phyloP scores from a whole-genome alignment of 257 asterid species.

The Nyctanthes arbortristis region DNA sequence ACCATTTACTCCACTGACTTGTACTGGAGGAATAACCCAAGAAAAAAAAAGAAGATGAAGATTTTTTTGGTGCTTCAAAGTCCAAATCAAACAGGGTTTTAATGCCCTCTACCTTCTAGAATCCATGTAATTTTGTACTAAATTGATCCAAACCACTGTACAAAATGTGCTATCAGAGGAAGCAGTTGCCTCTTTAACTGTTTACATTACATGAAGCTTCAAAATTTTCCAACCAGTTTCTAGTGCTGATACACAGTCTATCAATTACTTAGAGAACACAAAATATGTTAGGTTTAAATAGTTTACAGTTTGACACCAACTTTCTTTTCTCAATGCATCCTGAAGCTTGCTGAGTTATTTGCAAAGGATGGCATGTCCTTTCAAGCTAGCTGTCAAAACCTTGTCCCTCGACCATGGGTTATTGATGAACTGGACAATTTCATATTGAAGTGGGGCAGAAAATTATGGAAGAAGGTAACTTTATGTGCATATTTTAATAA shows the following conservation, averaged over 20 bases:
- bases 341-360: constrained; percentile 92
- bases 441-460: constrained; percentile 63
- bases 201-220: constrained; percentile 14
- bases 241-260: constrained; percentile 1
- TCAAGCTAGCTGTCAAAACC: constrained; percentile 92
- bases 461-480: constrained; percentile 74
- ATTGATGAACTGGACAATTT: constrained; percentile 88
- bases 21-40: too few relatives aligned
- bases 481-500: not conserved
- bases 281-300: constrained; percentile 6
- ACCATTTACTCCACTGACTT: too few relatives aligned
- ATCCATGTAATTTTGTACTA: too few relatives aligned
- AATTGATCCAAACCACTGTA: too few relatives aligned
- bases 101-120: too few relatives aligned
- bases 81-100: too few relatives aligned
- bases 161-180: not conserved
- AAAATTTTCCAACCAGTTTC: constrained; percentile 3
- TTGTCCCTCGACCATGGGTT: constrained; percentile 97
- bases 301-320: constrained; percentile 23
- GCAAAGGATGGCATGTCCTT: constrained; percentile 95
- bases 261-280: not conserved
- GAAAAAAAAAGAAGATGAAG: too few relatives aligned
- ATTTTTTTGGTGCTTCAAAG: too few relatives aligned
- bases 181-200: not conserved
- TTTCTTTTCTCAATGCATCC: constrained; percentile 20